A percentile compares a stretch with the other conserved stretches of the same genome.
These are phyloP conservation scores for Aureobasidium sp. DNA, from an alignment of 2,329 filamentous ascomycete species.

Conservation along the genomic window DNA sequence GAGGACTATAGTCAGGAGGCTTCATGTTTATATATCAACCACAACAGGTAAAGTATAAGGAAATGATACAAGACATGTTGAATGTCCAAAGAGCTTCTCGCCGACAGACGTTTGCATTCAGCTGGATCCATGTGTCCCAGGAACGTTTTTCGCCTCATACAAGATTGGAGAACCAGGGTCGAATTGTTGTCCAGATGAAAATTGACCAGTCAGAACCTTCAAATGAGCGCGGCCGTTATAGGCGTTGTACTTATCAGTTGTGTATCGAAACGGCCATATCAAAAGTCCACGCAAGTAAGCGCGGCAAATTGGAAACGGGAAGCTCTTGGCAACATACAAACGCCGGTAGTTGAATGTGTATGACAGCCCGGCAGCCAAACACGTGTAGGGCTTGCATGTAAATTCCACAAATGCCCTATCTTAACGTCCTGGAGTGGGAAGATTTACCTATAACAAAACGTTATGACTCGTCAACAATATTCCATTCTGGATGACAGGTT, in stretches of 20 bases:
- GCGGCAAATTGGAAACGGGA: neutral
- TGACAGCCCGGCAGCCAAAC: constrained; percentile 1
- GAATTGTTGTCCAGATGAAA: neutral
- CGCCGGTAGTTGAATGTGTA: neutral
- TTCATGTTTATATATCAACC: constrained; percentile 1
- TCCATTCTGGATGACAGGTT: neutral
- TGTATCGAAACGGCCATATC: constrained; percentile 14
- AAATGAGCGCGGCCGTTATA: neutral
- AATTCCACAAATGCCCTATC: neutral
- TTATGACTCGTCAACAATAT: neutral
- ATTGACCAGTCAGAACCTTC: neutral
- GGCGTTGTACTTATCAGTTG: neutral
- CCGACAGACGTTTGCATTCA: constrained; percentile 3
- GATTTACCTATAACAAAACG: constrained; percentile 4
- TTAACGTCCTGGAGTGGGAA: neutral
- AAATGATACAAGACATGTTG: constrained; percentile 3
- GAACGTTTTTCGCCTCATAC: constrained; percentile 1
- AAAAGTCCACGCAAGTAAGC: neutral
- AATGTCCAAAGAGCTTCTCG: neutral
- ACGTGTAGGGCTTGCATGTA: constrained; percentile 3
- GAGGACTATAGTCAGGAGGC: neutral
- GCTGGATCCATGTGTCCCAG: neutral
- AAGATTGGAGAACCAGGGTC: constrained; percentile 10
- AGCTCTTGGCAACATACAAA: neutral
- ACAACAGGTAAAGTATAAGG: constrained; percentile 7